These are phyloP conservation scores for Sporothrix pseudoabietina DNA, from an alignment of 2,329 filamentous ascomycete species.

Conservation along the genomic window DNA sequence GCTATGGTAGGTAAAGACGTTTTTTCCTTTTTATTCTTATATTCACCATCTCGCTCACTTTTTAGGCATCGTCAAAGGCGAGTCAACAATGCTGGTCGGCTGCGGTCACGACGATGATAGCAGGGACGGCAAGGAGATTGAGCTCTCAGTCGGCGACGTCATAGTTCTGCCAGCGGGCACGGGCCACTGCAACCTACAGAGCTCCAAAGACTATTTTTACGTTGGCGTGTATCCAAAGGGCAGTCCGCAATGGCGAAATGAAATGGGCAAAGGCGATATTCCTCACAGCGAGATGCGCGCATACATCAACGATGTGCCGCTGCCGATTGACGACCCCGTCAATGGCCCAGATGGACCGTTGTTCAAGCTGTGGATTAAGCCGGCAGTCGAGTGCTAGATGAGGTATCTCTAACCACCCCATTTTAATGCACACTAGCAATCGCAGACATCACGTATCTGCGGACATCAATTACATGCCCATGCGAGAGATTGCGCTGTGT, in stretches of 20 bases:
- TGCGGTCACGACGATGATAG: conserved; percentile 20
- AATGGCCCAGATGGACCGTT: conserved; percentile 8
- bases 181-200: conserved; percentile 23
- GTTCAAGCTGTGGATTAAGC: not conserved
- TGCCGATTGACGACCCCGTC: not conserved
- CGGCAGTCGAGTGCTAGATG: not conserved
- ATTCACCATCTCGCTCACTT: not conserved
- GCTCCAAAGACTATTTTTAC: conserved; percentile 23
- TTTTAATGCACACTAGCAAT: not conserved
- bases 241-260: not conserved
- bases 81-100: conserved; percentile 20
- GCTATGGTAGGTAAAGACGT: conserved; percentile 15
- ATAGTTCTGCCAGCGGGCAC: conserved; percentile 22
- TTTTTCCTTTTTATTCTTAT: not conserved
- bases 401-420: not conserved
- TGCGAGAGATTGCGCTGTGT: conserved; percentile 19
- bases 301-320: not conserved
- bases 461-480: not conserved
- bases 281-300: not conserved
- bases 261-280: conserved; percentile 3
- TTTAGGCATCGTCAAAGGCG: conserved; percentile 13
- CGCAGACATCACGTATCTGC: too few species aligned
- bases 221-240: conserved; percentile 16
- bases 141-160: conserved; percentile 21
- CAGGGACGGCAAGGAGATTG: conserved; percentile 15